phyloP scores from a whole-genome alignment of 768 basidiomycete genomes.

The Hericium rajendrae region DNA sequence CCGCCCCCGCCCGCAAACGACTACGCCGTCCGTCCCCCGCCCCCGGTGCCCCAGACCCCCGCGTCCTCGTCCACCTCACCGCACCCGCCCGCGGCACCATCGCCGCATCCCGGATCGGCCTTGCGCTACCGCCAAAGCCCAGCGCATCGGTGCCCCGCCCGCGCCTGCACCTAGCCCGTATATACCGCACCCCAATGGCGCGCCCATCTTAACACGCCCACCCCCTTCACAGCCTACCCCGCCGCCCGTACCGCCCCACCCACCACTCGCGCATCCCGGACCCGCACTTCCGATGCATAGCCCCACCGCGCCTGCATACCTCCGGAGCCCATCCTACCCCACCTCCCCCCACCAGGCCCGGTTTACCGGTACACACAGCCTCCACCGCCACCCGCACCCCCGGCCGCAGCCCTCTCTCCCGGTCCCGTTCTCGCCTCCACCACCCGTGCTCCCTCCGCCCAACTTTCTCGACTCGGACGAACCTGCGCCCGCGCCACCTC shows the following conservation, averaged over 20 bases:
- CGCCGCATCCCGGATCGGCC: background rate
- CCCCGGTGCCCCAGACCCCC: background rate
- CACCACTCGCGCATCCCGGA: constrained; percentile 6
- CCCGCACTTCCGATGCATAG: background rate
- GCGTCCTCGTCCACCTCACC: background rate
- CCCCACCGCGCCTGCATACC: background rate
- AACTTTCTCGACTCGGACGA: constrained; percentile 62
- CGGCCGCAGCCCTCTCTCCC: background rate
- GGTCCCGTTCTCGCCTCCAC: background rate
- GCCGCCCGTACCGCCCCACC: constrained; percentile 5
- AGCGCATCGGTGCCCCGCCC: background rate
- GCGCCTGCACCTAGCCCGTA: no score
- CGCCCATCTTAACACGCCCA: no score
- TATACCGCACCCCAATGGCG: no score
- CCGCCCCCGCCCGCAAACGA: constrained; percentile 11
- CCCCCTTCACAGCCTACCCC: background rate
- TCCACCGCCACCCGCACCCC: background rate
- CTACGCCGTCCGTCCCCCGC: constrained; percentile 15
- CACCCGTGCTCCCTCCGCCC: constrained; percentile 19
- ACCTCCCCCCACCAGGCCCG: constrained; percentile 16
- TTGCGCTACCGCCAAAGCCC: background rate
- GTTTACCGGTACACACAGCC: background rate
- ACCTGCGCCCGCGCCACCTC: constrained; percentile 19
- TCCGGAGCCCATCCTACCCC: constrained; percentile 11
- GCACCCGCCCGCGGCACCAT: background rate